phyloP scores from a whole-genome alignment of 2,329 filamentous ascomycete species.

The Lasiodiplodia hormozganensis region DNA sequence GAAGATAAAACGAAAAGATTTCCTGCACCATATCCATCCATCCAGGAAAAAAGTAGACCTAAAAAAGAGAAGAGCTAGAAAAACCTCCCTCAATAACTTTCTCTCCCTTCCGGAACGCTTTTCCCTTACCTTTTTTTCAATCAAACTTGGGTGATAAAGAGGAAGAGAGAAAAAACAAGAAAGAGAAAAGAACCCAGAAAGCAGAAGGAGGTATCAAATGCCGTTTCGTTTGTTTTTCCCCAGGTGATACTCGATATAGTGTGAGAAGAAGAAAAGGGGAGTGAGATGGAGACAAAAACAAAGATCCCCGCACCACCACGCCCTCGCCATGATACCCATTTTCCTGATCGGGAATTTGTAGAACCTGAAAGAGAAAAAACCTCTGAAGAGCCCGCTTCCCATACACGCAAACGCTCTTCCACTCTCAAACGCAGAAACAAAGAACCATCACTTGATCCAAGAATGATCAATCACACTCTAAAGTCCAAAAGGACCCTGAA shows the following conservation, averaged over 20 bases:
- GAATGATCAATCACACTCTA: constrained; percentile 7
- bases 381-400: neutral
- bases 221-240: constrained; percentile 11
- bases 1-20: neutral
- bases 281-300: constrained; percentile 7
- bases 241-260: constrained; percentile 11
- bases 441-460: constrained; percentile 2
- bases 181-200: constrained; percentile 11
- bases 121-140: constrained; percentile 4
- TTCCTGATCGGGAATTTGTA: constrained; percentile 5
- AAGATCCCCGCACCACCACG: constrained; percentile 21
- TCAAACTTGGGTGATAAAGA: neutral
- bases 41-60: neutral
- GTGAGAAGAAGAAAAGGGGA: neutral
- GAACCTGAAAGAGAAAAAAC: neutral
- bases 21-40: constrained; percentile 6
- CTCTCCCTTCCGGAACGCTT: neutral
- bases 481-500: constrained; percentile 20
- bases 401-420: neutral
- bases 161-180: neutral
- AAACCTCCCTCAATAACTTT: neutral
- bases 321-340: constrained; percentile 25
- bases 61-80: neutral
- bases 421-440: constrained; percentile 2
- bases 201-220: constrained; percentile 18